Evolutionary conservation across 1,284 basidiomycete species (phyloP), one percentile per base, ranked within the genome.

Genomic region (Apiotrichum porosum): DNA sequence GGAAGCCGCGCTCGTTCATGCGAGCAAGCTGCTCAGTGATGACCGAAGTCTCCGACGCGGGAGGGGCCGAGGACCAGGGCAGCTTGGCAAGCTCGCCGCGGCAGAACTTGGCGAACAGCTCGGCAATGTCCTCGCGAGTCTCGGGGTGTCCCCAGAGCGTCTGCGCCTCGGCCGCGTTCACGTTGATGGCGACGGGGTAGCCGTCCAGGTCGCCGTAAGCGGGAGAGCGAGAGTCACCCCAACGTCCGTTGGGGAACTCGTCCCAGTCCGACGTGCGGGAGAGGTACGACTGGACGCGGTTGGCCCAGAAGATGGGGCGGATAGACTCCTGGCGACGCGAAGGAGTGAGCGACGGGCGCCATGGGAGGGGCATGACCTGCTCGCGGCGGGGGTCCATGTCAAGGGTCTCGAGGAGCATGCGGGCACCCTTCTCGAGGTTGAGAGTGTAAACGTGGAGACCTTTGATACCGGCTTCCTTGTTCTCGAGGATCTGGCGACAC

Each of bases 221-320:
- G 23, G 94, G 93, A 77, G 86, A 90, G 47, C 94, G 83, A 15
- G 94, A 87, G 74, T 98, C 94, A 64, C 95, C 94, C 72, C 95
- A 98, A 59, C 94, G 88, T 56, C 94, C 95, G 73, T 98, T 98
- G 44, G 94, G 94, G 73, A 97, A 98, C 74, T 98, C 94, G 73
- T 99, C 95, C 94, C 94, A 99, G 65, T 92, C 88, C 69, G 90
- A 88, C 19, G 90, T 62, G 60, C 92, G 84, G 14, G 88, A 88
- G 35, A 94, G 77, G 70, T 94, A 94, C 4, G 89, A 94, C 66
- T 89, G 85, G 37, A 88, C 81, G 36, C 91, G 80, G 75, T 97
- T 94, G 18, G 90, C 88, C 91, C 73, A 72, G 51, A 75, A 95
- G 66, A 97, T 95, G 4, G 92, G 92, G 38, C 92, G 84, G 59